Base-by-base conservation (phyloP, 164 flowering plant genomes). In the Tetracentron sinense region DNA sequence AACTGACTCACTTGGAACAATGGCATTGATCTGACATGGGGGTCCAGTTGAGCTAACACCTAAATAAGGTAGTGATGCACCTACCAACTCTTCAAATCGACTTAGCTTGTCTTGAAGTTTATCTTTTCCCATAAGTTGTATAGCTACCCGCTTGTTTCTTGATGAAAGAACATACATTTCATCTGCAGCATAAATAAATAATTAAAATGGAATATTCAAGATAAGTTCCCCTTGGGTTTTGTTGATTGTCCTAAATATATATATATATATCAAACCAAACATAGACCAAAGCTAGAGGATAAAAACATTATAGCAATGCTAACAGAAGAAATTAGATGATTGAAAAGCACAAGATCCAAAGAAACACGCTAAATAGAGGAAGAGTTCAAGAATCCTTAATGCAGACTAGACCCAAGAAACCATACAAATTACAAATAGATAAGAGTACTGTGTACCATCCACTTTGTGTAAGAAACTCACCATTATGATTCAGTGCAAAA, bases 101-200 rank as follows among this genome's bases (percentile, higher is more conserved):
- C 85, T 84, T 53, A 90, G 31, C 82, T 83, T 94, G 65, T 91
- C 87, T 65, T 86, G 83, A 69, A 87, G 80, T 74, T 89, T 82
- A 16, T 87, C 85, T 69, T 85, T 85, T 30, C 98, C 97, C 46
- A 91, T 67, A 27, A 91, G 82, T 70, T 91, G 73, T 54, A 94
- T 75, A 19, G 84, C 74, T 16, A 94, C 97, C 28, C 83, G 77
- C 47, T 78, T 82, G 60, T 86, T 91, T 63, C 76, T 82, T 2
- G 92, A 82, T 7, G 97, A 91, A 66, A 86, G 79, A 16, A 94
- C 96, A 80, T 87, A 94, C 98, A 94, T 91, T 76, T 89, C 98
- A 77, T 90, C 96, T 90, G 75, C 68, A 72, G 67, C 60, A 64
- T 1, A 63, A 42, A 29, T 44, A 57, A 20, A 65, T 10, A 20